These are phyloP conservation scores for Neurospora cerealis DNA, from an alignment of 495 filamentous ascomycete species.

Conservation along the genomic window DNA sequence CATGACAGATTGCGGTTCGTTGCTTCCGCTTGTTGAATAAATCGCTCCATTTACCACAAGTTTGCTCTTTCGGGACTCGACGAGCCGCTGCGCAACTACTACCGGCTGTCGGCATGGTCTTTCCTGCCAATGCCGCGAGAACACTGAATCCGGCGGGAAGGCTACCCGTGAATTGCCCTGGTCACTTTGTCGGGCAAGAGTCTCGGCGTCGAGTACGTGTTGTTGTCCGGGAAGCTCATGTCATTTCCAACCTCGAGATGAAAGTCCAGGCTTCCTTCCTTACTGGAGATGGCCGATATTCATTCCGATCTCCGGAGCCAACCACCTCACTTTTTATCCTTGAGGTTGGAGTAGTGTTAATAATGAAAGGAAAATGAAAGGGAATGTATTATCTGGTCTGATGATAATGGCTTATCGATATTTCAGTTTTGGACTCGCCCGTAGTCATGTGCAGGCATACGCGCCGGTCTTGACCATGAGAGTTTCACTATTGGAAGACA, in stretches of 20 bases:
- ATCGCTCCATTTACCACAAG: background rate
- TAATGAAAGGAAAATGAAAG: background rate
- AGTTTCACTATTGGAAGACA: background rate
- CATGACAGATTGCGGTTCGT: background rate
- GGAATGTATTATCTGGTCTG: background rate
- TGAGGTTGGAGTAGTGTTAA: background rate
- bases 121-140: background rate
- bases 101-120: background rate
- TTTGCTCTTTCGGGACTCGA: background rate
- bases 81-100: background rate
- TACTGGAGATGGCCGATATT: background rate
- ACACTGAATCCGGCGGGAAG: background rate
- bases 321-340: background rate
- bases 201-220: background rate
- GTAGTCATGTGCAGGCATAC: background rate
- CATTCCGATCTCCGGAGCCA: background rate
- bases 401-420: background rate
- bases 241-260: background rate
- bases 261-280: background rate
- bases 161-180: background rate
- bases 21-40: background rate
- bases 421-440: background rate
- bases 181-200: background rate
- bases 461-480: background rate
- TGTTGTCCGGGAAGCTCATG: background rate